Base-by-base conservation (phyloP, 352 stramenopile genomes). In the Salisapilia sapeloensis region DNA sequence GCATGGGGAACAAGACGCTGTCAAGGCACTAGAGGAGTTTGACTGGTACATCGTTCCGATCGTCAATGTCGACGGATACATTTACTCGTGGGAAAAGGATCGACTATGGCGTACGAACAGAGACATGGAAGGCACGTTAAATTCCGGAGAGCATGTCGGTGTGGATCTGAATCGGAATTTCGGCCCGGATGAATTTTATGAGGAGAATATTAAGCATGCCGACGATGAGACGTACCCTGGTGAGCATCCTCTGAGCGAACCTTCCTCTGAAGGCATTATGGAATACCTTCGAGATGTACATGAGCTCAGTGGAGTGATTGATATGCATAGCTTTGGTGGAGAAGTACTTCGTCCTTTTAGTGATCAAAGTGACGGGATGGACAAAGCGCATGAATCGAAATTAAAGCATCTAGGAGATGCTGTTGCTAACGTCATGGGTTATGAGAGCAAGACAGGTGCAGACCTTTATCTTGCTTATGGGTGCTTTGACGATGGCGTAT, bases 21-120 rank as follows among this genome's bases (percentile, higher is more conserved):
- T n/a, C n/a, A n/a, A n/a, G n/a, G n/a, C 9, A 28, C 9, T 9
- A 9, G 50, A 66, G 19, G 47, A 56, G 8, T 65, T 67, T 28
- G 64, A 86, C 47, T 75, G 65, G 61, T 80, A 80, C 41, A 80
- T 86, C 31, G 64, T 82, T 16, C 71, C 71, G 2, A 55, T 86
- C 34, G 62, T 82, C 24, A 86, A 86, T 36, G 50, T 82, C 26
- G 71, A 86, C 24, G 71, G 71, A 12, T 87, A 82, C 48, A 50
- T 65, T n/a, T 76, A 78, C 43, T 59, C 71, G 31, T 80, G 60
- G 60, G 54, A 67, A 4, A 31, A 42, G 0, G 53, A 81, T 25
- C 56, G 70, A 6, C 66, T 74, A 44, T 81, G 67, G 66, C 65
- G 70, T 14, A 69, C 56, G 20, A 86, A 55, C 33, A 60, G 67